Conservation (phyloP, 805 yeast species). For the Brettanomyces sp. region DNA sequence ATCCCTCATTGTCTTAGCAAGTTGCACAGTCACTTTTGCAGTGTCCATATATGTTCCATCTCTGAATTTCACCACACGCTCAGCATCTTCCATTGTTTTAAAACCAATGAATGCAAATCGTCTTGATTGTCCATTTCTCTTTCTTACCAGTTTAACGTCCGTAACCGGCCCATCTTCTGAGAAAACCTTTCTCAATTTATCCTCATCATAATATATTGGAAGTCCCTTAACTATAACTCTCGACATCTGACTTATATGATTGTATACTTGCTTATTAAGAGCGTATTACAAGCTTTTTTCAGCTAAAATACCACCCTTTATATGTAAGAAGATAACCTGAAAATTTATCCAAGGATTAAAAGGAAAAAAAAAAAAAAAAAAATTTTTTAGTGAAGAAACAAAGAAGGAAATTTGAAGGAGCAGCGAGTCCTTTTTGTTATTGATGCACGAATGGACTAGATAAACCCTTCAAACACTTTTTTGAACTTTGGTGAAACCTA, state of each 20-base stretch:
- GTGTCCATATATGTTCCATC: constrained; percentile 78
- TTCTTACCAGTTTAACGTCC: constrained; percentile 79
- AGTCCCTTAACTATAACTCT: constrained; percentile 88
- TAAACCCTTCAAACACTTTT: too few relatives aligned
- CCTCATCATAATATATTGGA: constrained; percentile 72
- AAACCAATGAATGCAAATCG: constrained; percentile 91
- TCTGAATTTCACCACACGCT: constrained; percentile 65
- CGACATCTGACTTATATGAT: constrained; percentile 37
- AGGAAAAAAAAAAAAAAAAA: constrained; percentile 1
- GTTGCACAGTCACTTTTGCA: constrained; percentile 62
- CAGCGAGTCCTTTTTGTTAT: not conserved
- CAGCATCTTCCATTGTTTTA: constrained; percentile 65
- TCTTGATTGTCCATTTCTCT: constrained; percentile 78
- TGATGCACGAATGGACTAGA: too few relatives aligned
- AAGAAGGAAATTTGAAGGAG: not conserved
- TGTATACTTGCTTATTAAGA: not conserved
- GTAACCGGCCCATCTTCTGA: constrained; percentile 54
- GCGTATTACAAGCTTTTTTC: not conserved
- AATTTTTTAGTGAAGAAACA: constrained; percentile 1
- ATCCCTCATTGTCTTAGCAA: constrained; percentile 82
- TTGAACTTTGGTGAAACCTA: too few relatives aligned
- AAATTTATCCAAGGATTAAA: not conserved
- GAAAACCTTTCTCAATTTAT: constrained; percentile 60
- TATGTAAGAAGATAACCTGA: not conserved
- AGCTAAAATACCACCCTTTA: not conserved